Conservation (phyloP, 352 stramenopile genomes). For the Globisporangium spiculum region DNA sequence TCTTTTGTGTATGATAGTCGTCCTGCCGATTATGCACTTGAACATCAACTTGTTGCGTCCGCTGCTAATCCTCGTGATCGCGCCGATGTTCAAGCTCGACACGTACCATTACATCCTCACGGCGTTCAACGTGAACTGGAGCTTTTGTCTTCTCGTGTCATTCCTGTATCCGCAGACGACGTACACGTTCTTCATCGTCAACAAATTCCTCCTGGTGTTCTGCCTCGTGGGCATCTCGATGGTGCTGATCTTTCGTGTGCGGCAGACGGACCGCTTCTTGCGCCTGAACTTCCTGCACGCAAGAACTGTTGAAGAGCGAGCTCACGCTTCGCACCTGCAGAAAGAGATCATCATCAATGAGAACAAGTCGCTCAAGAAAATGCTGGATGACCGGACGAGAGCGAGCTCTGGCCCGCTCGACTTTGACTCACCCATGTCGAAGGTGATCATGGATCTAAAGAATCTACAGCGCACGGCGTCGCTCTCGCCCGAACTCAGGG, state of each 20-base stretch:
- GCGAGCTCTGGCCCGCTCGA: conserved; percentile 44
- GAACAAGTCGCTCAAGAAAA: conserved; percentile 82
- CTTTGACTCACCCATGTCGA: conserved; percentile 79
- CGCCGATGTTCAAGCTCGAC: conserved; percentile 74
- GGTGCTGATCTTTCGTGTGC: conserved; percentile 61
- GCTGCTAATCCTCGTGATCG: conserved; percentile 54
- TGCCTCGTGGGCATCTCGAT: conserved; percentile 47
- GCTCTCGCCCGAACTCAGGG: conserved; percentile 55
- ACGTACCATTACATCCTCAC: conserved; percentile 69
- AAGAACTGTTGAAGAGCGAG: conserved; percentile 66
- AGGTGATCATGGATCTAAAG: conserved; percentile 75
- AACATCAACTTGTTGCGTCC: conserved; percentile 71
- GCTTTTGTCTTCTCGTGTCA: conserved; percentile 62
- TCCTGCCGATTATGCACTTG: conserved; percentile 62
- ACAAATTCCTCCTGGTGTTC: conserved; percentile 76
- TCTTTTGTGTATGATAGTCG: conserved; percentile 22
- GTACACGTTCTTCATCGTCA: conserved; percentile 55
- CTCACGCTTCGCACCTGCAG: conserved; percentile 59
- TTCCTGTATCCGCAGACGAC: conserved; percentile 58
- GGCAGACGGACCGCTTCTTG: conserved; percentile 73
- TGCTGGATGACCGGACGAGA: conserved; percentile 59
- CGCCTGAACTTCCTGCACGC: conserved; percentile 75
- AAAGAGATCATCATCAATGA: conserved; percentile 84
- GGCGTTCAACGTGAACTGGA: conserved; percentile 59
- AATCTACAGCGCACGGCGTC: conserved; percentile 60